phyloP scores from a whole-genome alignment of 805 yeast species.

The Metschnikowia bowlesiae region DNA sequence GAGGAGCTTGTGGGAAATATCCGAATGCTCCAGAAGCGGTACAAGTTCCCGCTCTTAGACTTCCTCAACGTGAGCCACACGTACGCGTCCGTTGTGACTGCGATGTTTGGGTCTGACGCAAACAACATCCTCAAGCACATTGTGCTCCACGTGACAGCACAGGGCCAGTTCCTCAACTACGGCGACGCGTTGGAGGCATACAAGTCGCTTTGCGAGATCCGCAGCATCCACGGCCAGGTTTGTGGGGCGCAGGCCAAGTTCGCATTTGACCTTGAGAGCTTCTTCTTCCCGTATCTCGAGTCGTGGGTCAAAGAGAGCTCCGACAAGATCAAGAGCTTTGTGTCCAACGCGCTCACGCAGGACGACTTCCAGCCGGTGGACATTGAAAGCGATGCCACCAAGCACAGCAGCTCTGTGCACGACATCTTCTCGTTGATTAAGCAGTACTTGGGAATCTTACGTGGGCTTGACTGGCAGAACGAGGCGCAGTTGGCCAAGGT shows the following conservation, averaged over 20 bases:
- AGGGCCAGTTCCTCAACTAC: slow-evolving; percentile 37
- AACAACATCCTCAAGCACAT: slow-evolving; percentile 48
- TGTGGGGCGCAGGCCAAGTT: slow-evolving; percentile 33
- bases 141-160: slow-evolving; percentile 34
- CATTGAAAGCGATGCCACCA: slow-evolving; percentile 33
- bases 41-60: slow-evolving; percentile 58
- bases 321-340: slow-evolving; percentile 42
- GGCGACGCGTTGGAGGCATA: slow-evolving; percentile 59
- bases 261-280: slow-evolving; percentile 51
- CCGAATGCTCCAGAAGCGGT: slow-evolving; percentile 51
- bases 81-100: slow-evolving; percentile 45
- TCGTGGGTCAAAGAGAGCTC: slow-evolving; percentile 44
- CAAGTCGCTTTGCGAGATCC: slow-evolving; percentile 47
- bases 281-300: slow-evolving; percentile 42
- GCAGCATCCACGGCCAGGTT: slow-evolving; percentile 49
- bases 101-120: slow-evolving; percentile 52
- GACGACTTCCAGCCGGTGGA: slow-evolving; percentile 58
- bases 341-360: slow-evolving; percentile 49
- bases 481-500: slow-evolving; percentile 58
- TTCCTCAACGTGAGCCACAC: slow-evolving; percentile 48
- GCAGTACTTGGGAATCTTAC: slow-evolving; percentile 54
- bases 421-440: slow-evolving; percentile 64
- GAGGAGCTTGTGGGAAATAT: slow-evolving; percentile 49
- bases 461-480: slow-evolving; percentile 62
- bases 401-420: slow-evolving; percentile 56